These are phyloP conservation scores for Pseudopyricularia cyperi DNA, from an alignment of 2,329 filamentous ascomycete species.

Conservation along the genomic window DNA sequence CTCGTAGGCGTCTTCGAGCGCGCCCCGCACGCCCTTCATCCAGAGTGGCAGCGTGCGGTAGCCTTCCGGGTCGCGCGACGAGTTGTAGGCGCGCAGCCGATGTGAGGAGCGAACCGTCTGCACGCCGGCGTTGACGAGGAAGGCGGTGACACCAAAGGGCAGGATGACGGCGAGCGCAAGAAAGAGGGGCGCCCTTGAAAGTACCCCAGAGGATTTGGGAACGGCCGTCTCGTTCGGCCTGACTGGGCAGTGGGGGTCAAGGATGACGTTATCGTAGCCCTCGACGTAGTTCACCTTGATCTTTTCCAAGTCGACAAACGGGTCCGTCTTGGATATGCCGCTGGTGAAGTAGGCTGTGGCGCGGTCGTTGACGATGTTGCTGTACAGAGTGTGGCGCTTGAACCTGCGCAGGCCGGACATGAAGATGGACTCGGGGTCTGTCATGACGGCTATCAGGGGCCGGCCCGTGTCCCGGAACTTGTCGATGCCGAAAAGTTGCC, in stretches of 20 bases:
- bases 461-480: constrained; percentile 70
- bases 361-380: constrained; percentile 78
- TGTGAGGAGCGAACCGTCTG: constrained; percentile 64
- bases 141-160: constrained; percentile 59
- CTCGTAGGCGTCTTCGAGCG: constrained; percentile 68
- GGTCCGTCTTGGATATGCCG: constrained; percentile 62
- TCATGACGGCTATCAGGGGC: constrained; percentile 67
- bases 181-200: constrained; percentile 20
- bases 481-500: constrained; percentile 81
- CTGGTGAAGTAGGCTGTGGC: constrained; percentile 78
- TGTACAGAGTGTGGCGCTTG: constrained; percentile 63
- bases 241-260: constrained; percentile 55
- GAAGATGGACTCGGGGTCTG: constrained; percentile 77
- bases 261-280: constrained; percentile 61
- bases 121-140: constrained; percentile 55
- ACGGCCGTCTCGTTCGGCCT: not conserved
- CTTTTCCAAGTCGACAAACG: constrained; percentile 54
- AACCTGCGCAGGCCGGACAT: constrained; percentile 67
- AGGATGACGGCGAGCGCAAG: constrained; percentile 59
- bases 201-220: constrained; percentile 13
- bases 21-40: constrained; percentile 60
- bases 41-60: constrained; percentile 63
- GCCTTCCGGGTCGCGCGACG: constrained; percentile 51
- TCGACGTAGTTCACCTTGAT: constrained; percentile 61
- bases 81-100: constrained; percentile 66